Conservation (phyloP, 305 asterid species). For the Monarda citriodora region DNA sequence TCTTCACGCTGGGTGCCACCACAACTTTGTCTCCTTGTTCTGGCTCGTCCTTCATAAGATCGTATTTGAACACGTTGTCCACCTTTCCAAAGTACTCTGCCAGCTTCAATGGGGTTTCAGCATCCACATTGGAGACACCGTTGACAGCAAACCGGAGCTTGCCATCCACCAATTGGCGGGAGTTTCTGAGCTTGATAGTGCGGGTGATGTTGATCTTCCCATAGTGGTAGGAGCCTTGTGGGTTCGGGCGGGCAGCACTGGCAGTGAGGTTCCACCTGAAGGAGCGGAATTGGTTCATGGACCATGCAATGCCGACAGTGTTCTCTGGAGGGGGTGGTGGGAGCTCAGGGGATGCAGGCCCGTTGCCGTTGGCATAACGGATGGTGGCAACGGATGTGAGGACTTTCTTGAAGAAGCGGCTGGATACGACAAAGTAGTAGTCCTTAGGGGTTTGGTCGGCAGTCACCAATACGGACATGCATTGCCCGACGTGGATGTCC, state of each 20-base stretch:
- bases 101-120: slow-evolving; percentile 71
- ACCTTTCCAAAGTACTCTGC: slow-evolving; percentile 63
- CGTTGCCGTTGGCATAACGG: slow-evolving; percentile 45
- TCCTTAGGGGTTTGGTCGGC: slow-evolving; percentile 61
- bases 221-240: slow-evolving; percentile 94
- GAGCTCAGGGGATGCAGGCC: slow-evolving; percentile 47
- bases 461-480: slow-evolving; percentile 68
- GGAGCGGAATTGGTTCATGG: slow-evolving; percentile 83
- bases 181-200: slow-evolving; percentile 69
- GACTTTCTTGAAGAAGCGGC: slow-evolving; percentile 54
- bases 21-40: slow-evolving; percentile 12
- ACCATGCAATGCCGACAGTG: slow-evolving; percentile 70
- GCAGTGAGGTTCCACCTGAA: slow-evolving; percentile 92
- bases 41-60: slow-evolving; percentile 58
- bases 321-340: slow-evolving; percentile 69
- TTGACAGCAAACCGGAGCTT: slow-evolving; percentile 75
- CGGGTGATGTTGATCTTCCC: slow-evolving; percentile 88
- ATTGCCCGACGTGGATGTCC: slow-evolving; percentile 86
- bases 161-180: slow-evolving; percentile 36
- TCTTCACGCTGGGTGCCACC: slow-evolving; percentile 58
- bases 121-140: slow-evolving; percentile 67
- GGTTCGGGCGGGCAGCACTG: slow-evolving; percentile 96
- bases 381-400: slow-evolving; percentile 47
- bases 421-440: slow-evolving; percentile 72
- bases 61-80: slow-evolving; percentile 54